Conservation (phyloP, 176 grass and related monocot species). For the Ampelocalamus luodianensis region DNA sequence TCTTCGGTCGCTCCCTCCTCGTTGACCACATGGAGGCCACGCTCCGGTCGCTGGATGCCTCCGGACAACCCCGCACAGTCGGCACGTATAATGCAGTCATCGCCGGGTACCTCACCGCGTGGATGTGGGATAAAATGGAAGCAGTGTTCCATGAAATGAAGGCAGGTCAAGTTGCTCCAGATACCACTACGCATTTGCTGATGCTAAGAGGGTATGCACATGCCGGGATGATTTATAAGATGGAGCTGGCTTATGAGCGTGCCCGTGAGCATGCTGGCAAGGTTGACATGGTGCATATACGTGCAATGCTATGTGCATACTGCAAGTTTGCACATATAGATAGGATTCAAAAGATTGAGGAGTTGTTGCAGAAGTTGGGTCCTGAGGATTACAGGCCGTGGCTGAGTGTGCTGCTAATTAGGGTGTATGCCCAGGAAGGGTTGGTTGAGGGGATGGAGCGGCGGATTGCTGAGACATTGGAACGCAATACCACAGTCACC, state of each 20-base stretch:
- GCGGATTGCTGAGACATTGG: slow-evolving; percentile 68
- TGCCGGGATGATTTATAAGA: slow-evolving; percentile 69
- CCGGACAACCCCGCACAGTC: slow-evolving; percentile 54
- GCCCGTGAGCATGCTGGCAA: slow-evolving; percentile 45
- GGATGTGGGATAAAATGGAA: slow-evolving; percentile 93
- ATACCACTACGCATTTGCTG: slow-evolving; percentile 69
- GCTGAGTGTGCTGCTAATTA: slow-evolving; percentile 87
- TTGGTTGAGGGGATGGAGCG: slow-evolving; percentile 77
- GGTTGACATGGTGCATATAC: slow-evolving; percentile 50
- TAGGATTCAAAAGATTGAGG: slow-evolving; percentile 75
- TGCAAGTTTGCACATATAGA: slow-evolving; percentile 58
- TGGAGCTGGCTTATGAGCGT: slow-evolving; percentile 75
- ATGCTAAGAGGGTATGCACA: slow-evolving; percentile 81
- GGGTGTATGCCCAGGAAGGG: slow-evolving; percentile 72
- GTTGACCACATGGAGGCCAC: slow-evolving; percentile 80
- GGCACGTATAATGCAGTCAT: slow-evolving; percentile 80
- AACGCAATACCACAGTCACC: slow-evolving; percentile 56
- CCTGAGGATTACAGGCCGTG: slow-evolving; percentile 74
- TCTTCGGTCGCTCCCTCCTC: slow-evolving; percentile 73
- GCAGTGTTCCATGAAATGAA: slow-evolving; percentile 55
- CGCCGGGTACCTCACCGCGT: slow-evolving; percentile 71
- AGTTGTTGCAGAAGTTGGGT: slow-evolving; percentile 61
- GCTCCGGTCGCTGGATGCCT: slow-evolving; percentile 59
- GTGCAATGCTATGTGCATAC: slow-evolving; percentile 85
- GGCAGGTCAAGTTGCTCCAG: slow-evolving; percentile 57